These are phyloP conservation scores for Curvularia lunata DNA, from an alignment of 2,329 filamentous ascomycete genomes.

Conservation along the genomic window DNA sequence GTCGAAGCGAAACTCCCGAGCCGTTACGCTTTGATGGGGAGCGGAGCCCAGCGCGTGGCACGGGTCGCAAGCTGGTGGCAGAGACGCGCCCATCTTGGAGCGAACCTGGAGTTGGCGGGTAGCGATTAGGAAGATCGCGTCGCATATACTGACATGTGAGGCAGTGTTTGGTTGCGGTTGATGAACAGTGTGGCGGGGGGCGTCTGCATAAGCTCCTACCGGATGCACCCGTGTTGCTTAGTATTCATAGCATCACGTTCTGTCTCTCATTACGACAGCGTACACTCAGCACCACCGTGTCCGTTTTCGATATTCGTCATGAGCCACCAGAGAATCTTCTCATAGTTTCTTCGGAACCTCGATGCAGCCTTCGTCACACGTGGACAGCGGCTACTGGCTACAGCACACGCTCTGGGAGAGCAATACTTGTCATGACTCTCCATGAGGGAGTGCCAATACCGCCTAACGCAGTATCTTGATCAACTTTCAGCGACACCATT, in stretches of 20 bases:
- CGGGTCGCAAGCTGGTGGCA: neutral
- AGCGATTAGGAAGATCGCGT: neutral
- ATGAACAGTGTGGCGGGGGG: neutral
- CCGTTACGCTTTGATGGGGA: neutral
- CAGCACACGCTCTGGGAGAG: neutral
- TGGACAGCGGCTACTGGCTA: conserved; percentile 8
- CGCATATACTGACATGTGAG: neutral
- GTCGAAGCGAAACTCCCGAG: conserved; percentile 7
- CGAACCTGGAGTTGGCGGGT: neutral
- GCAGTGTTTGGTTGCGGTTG: neutral
- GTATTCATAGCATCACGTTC: neutral
- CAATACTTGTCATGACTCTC: neutral
- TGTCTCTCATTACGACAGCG: neutral
- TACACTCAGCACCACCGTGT: neutral
- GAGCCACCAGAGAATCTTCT: neutral
- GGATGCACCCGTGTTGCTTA: neutral
- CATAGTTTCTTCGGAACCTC: neutral
- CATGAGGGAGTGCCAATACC: neutral
- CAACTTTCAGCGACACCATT: neutral
- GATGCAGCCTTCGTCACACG: conserved; percentile 12
- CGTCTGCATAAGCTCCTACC: neutral
- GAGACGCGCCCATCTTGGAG: neutral
- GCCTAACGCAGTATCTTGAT: neutral
- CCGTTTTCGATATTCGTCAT: neutral
- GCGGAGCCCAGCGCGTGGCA: neutral